Percentiles rank a stretch among this genome's conserved stretches.
Conservation (phyloP, 345 rosid species). For the Capsella bursapastoris region DNA sequence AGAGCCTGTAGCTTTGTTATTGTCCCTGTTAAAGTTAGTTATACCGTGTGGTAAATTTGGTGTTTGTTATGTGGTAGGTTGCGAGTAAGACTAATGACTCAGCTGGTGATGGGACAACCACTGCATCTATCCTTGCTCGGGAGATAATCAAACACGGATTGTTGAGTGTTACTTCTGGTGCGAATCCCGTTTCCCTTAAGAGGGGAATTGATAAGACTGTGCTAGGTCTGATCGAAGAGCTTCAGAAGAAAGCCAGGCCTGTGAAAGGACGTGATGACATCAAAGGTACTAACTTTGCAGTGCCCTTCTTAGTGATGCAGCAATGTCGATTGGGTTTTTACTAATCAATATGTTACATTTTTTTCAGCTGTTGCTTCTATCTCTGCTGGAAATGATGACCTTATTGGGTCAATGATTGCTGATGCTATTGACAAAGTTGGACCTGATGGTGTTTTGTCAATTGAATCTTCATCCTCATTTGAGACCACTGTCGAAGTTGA, state of each 20-base stretch:
- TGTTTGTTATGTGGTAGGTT: slow-evolving; percentile 54
- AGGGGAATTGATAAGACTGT: slow-evolving; percentile 94
- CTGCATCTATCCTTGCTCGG: slow-evolving; percentile 91
- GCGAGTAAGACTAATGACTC: slow-evolving; percentile 98
- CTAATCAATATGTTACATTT: background rate
- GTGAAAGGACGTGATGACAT: slow-evolving; percentile 92
- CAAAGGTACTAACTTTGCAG: slow-evolving; percentile 50
- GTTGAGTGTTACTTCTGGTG: slow-evolving; percentile 93
- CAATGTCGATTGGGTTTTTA: background rate
- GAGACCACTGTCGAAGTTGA: slow-evolving; percentile 97
- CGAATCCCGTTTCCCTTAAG: slow-evolving; percentile 89
- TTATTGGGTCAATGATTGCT: slow-evolving; percentile 92
- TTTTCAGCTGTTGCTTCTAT: slow-evolving; percentile 82
- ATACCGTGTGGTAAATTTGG: background rate
- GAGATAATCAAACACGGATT: slow-evolving; percentile 91
- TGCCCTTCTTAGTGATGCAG: slow-evolving; percentile 7
- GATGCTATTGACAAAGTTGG: slow-evolving; percentile 99
- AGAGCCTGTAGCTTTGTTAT: background rate
- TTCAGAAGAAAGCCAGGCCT: slow-evolving; percentile 84
- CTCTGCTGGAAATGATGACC: slow-evolving; percentile 97
- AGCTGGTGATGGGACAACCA: slow-evolving; percentile 99
- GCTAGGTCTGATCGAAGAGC: slow-evolving; percentile 70
- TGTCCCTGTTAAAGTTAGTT: background rate
- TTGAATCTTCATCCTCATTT: slow-evolving; percentile 95
- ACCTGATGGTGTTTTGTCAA: slow-evolving; percentile 97